Evolutionary conservation across 164 flowering plant species (phyloP), one percentile per base, ranked within the genome.

Genomic region (Magnolia officinalis): DNA sequence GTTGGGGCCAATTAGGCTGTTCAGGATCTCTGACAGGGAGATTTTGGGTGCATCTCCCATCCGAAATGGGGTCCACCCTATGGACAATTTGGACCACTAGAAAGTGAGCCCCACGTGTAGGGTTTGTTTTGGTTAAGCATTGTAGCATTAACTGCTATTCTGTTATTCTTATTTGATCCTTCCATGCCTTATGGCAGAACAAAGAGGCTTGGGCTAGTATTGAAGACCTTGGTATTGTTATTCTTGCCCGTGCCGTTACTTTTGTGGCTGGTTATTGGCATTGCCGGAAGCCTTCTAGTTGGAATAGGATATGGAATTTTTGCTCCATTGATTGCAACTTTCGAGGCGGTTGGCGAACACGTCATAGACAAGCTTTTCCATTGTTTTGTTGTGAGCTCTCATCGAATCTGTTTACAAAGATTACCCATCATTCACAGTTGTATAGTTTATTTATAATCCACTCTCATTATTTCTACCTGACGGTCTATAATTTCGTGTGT

Each of bases 301-400:
- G 95, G 93, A n/a, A 67, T 90, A 49, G 97, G 89, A n/a, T 92
- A 88, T 75, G 99, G 99, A 1, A 66, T 89, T 71, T 92, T 96
- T 74, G 80, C 87, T 67, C 98, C 99, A 2, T 80, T 94, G 29
- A 50, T 90, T 73, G 91, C 97, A 20, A 96, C 99, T 29, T 94
- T 96, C 82, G 96, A 94, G 82, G 96, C 91, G 71, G 86, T 87
- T 64, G 95, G 97, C 49, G 88, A 82, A 72, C 74, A 78, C 58
- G 82, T 83, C 8, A 70, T 77, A 18, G 88, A 88, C 73, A 92
- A 94, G 75, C 70, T 80, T 69, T 79, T 74, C 73, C 94, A 90
- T 72, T 92, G 91, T 79, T 87, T 91, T 78, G 51, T 76, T 73
- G 98, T 95, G 79, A 81, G 94, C 79, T 78, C 29, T 58, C n/a